Base-by-base conservation (phyloP, 148 eudicot genomes). In the Camellia sinensis region DNA sequence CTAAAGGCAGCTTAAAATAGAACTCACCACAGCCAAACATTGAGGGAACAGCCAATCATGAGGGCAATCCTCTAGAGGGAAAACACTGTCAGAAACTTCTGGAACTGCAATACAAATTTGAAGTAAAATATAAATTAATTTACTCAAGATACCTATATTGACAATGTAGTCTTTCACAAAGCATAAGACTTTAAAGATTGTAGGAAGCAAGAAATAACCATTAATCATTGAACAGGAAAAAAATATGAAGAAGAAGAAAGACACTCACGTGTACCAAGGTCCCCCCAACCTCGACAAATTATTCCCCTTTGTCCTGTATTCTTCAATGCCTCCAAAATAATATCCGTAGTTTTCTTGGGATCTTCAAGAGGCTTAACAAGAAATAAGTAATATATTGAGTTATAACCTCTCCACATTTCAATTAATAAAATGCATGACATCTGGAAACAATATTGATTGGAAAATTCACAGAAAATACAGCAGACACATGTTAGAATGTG, bases 21-120 rank as follows among this genome's bases (percentile, higher is more conserved):
- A 68, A 84, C 90, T 90, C 79, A 94, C 98, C 88, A 94, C 98
- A 57, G 95, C 95, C 19, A 92, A 83, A 83, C 98, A 94, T 75
- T 87, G 93, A 71, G 92, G 91, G 80, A 94, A 94, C 68, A 94
- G 88, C 98, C 98, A 94, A 87, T 94, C 98, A 79, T 94, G 98
- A 43, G 98, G 98, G 79, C 94, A 89, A 73, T 92, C 89, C 83
- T 86, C 92, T 10, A 94, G 82, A 71, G 87, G 86, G 79, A 87
- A 94, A 76, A 94, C 68, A 41, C 82, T 71, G 44, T 87, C 94
- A 1, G 98, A 87, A 82, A 90, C 82, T 71, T 87, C 88, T 37
- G 92, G 82, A 83, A 83, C 97, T 92, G 92, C 80, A 89, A 80
- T 18, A 40, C 18, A 52, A 46, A 71, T 60, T 50, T 10, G 67